Base-by-base conservation (phyloP, 371 early-diverging fungal genomes). In the Syncephalastrum monosporum region DNA sequence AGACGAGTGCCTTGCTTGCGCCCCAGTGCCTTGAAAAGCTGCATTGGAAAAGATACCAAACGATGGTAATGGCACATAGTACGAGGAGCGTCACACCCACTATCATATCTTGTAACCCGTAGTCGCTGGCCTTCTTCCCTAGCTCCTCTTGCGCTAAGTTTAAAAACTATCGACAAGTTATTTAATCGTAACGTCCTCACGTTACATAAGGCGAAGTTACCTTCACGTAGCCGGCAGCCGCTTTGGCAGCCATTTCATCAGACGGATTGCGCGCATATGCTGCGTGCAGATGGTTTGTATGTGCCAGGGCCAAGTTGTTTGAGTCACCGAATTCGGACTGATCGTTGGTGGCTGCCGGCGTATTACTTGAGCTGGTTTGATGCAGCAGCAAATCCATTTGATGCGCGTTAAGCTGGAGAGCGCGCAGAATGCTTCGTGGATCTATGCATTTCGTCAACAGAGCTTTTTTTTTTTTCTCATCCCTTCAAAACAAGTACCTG, bases 341-440 rank as follows among this genome's bases (percentile, higher is more conserved):
- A 12, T 33, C 8, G 5, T 33, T 10, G 10, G 8, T 2, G 8
- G 10, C 7, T 33, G 38, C 38, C 8, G 38, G 38, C 10, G 8
- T 33, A 33, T 33, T 10, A 10, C 38, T 33, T 10, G 38, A 33
- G 4, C 48, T 16, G 21, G 55, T 42, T 25, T 57, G 60, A 1
- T 43, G 33, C 13, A 71, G 27, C 12, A 77, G 54, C 6, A 57
- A 63, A 1, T 75, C 78, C 2, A 91, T 61, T 61, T 91, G 91
- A 55, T 74, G 63, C 1, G 90, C 85, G 44, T 88, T 85, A 3
- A 79, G 48, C 48, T 85, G 83, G 17, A 89, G 57, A 33, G 82
- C 75, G 8, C 82, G 73, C 33, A 59, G 21, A 5, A 52, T 19
- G 10, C 12, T 17, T 8, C 19, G 17, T 51, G 33, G 44, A 14